Evolutionary conservation across 257 asterid species (phyloP), one percentile per base, ranked within the genome.

Genomic region (Paulownia fortunei): DNA sequence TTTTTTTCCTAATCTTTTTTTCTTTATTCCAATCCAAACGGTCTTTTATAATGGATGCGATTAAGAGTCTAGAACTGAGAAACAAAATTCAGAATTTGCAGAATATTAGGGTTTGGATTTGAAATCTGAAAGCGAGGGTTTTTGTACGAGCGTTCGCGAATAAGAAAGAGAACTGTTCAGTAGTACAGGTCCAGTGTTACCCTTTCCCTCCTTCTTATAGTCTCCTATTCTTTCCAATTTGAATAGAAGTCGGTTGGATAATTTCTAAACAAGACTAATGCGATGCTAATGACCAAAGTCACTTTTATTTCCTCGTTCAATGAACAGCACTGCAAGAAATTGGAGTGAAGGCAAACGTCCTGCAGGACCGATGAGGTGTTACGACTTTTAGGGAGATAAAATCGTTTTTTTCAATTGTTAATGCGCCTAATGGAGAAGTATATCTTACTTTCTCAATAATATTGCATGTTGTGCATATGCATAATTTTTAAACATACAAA

Each of bases 61-160:
- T 10, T 24, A 15, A 52, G 69, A n/a, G 15, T 47, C 76, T 37
- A 11, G 1, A 44, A 78, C 11, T 27, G 56, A 74, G 61, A 54
- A 52, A 52, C 64, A 23, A 52, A 39, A 19, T 46, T 27, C 27
- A 18, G 47, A 63, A 59, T n/a, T 74, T 10, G 73, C 55, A 11
- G n/a, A 73, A 1, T 41, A 9, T 18, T 76, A 44, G 76, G 81
- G 79, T 26, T 71, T 64, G 10, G 12, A 19, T 68, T 67, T 62
- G 67, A 52, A 73, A 76, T 41, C 49, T 11, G 47, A 63, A 47
- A 32, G 36, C 15, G 49, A 63, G 65, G 76, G 72, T 19, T 77
- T 56, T 67, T 32, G 69, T 18, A 8, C 24, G 10, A 51, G 51
- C 64, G 16, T 10, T 77, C 23, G 49, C 0, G 21, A 13, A 8